Conservation (phyloP, 1,284 basidiomycete species). For the Leccinum subfulvum region DNA sequence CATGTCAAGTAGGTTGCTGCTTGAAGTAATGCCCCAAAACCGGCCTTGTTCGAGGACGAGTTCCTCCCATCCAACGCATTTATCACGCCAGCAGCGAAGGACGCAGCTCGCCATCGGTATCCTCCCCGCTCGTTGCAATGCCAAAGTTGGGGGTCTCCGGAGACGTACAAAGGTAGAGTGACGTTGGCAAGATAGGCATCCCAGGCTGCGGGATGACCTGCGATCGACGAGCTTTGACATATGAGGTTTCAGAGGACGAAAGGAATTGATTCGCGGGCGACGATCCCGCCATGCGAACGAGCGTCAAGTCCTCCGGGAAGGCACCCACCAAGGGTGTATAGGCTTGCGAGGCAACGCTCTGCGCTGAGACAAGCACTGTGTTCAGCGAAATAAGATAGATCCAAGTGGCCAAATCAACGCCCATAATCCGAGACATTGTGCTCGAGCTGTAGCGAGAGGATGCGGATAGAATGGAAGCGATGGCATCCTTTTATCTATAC, state of each 20-base stretch:
- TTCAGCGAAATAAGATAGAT: conserved; percentile 15
- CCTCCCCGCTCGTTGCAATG: conserved; percentile 47
- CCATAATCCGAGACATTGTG: too few relatives aligned
- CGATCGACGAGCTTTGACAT: conserved; percentile 31
- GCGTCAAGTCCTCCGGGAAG: conserved; percentile 33
- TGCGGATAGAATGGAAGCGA: too few relatives aligned
- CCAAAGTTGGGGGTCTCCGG: conserved; percentile 16
- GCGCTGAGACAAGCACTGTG: conserved; percentile 18
- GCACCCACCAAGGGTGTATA: conserved; percentile 27
- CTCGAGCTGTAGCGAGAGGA: too few relatives aligned
- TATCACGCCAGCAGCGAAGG: conserved; percentile 50
- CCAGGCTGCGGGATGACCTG: conserved; percentile 34
- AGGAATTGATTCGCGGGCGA: conserved; percentile 28
- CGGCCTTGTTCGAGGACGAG: conserved; percentile 37
- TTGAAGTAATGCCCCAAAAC: conserved; percentile 50
- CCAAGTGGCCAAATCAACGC: conserved; percentile 6
- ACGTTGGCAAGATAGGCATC: conserved; percentile 32
- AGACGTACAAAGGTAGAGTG: conserved; percentile 36
- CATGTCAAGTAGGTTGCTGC: conserved; percentile 42
- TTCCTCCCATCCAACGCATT: conserved; percentile 52
- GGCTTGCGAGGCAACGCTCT: conserved; percentile 23
- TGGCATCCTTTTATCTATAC: too few relatives aligned
- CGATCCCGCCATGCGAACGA: conserved; percentile 35
- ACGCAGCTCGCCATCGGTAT: conserved; percentile 40
- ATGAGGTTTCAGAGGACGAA: conserved; percentile 29